phyloP scores from a whole-genome alignment of 345 rosid genomes.

The Hypericum perforatum region DNA sequence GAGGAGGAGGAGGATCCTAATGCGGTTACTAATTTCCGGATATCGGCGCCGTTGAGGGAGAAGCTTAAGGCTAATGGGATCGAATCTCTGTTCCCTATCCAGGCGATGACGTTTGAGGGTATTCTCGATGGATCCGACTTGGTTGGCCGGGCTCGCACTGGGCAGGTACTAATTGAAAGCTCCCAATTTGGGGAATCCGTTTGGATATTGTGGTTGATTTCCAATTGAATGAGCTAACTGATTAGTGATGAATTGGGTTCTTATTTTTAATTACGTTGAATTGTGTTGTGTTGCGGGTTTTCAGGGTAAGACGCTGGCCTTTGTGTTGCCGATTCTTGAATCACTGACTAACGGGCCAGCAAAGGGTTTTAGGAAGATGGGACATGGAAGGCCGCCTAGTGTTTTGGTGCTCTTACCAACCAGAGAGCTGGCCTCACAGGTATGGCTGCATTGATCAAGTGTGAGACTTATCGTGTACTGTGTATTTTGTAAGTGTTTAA shows the following conservation, averaged over 20 bases:
- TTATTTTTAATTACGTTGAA: not conserved
- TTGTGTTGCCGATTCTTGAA: slow-evolving; percentile 91
- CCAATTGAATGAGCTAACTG: not conserved
- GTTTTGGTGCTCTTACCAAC: slow-evolving; percentile 91
- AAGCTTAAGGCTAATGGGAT: slow-evolving; percentile 68
- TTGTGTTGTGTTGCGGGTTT: slow-evolving; percentile 7
- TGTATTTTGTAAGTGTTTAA: not conserved
- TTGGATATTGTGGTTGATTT: not conserved
- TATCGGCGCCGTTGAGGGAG: slow-evolving; percentile 51
- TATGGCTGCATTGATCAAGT: slow-evolving; percentile 7
- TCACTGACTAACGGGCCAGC: slow-evolving; percentile 69
- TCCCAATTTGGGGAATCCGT: not conserved
- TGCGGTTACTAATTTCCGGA: slow-evolving; percentile 57
- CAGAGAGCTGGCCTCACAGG: slow-evolving; percentile 93
- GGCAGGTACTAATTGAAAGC: slow-evolving; percentile 44
- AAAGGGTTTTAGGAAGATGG: slow-evolving; percentile 49
- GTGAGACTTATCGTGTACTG: not conserved
- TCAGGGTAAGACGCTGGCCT: slow-evolving; percentile 94
- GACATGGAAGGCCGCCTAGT: slow-evolving; percentile 76
- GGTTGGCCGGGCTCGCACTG: slow-evolving; percentile 95
- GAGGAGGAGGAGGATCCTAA: slow-evolving; percentile 25
- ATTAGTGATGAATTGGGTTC: not conserved
- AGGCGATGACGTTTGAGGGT: slow-evolving; percentile 70
- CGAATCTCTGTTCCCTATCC: slow-evolving; percentile 77
- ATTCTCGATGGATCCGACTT: slow-evolving; percentile 70